Base-by-base conservation (phyloP, 2,329 filamentous ascomycete genomes). In the Xylariaceae sp. region DNA sequence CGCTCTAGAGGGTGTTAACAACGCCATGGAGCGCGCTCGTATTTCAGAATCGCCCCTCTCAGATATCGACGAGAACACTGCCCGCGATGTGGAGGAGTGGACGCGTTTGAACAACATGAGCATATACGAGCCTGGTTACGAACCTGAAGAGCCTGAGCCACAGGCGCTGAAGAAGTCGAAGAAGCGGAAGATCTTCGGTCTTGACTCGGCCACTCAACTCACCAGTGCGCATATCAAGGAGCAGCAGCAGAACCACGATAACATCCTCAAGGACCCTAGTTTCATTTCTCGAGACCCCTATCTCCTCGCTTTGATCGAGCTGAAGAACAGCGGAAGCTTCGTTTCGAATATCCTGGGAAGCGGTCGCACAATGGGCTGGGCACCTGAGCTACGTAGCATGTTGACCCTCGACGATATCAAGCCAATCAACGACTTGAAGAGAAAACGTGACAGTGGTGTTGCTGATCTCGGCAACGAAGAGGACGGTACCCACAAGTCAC, bases 281-380 rank as follows among this genome's bases (percentile, higher is more conserved):
- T 96, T 95, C 74, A 79, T 99, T 50, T 91, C 93, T 1, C 86
- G 90, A 45, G 92, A 99, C 66, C 90, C 92, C 1, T 86, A 93
- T 56, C 80, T 97, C 11, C 81, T 97, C 35, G 90, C 91, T 39
- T 78, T 99, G 18, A 88, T 96, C 79, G 90, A 92, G 67, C 88
- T 97, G 82, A 94, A 97, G 73, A 92, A 89, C 76, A 91, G 84
- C 56, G 93, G 94, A 56, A 90, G 87, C 45, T 97, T 99, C 68
- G 90, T 97, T 15, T 89, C 88, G 3, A 92, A 85, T 68, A 87
- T 96, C 64, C 87, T 97, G 76, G 87, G 89, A 55, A 90, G 92
- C 62, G 89, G 87, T 44, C 86, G 89, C 64, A 87, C 87, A 66
- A 82, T 84, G 65, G 85, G 84, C 48, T 97, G 92, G 92, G 93